Base-by-base conservation (phyloP, 306 rosid genomes). In the Dryas drummondii region DNA sequence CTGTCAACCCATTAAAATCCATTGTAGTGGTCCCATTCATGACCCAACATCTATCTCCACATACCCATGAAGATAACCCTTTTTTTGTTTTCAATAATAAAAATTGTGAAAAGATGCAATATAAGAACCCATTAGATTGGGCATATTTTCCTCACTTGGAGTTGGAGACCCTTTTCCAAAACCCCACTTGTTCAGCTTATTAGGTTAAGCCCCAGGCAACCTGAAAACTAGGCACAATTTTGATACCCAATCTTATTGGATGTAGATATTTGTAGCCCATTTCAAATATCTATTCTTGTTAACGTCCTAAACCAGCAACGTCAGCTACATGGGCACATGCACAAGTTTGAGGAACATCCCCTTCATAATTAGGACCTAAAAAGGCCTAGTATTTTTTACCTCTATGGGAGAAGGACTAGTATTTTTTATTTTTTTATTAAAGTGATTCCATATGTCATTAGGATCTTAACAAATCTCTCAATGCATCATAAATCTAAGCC, bases 21-120 rank as follows among this genome's bases (percentile, higher is more conserved):
- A 50, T 78, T 79, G 19, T 71, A 6, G 93, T 90, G 97, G 97
- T 86, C 97, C 97, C 96, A 19, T 91, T 83, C 82, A 56, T 73
- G 46, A 73, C 81, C 68, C 82, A 79, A 55, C 71, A 79, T 86
- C 80, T 52, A 59, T 79, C 87, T 77, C 79, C 82, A 76, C 70
- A 52, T 60, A 78, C 80, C 77, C 78, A 81, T 55, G 55, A 84
- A 67, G 63, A 54, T 73, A 64, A 78, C 72, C 78, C 14, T 66
- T 46, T 37, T 55, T 44, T 52, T 47, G 66, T 71, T 51, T 57
- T 71, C 40, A 19, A 44, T 32, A 32, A 32, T 1, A 32, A 32
- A 1, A 32, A 32, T 32, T 32, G 37, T 32, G 37, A 32, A 32
- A 32, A 32, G 32, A 32, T 32, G 37, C 37, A 32, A 66, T 42